Percentiles rank a stretch among this genome's conserved stretches.
Evolutionary conservation across 768 basidiomycete genomes (phyloP).

Genomic region (Myochromella boudieri): DNA sequence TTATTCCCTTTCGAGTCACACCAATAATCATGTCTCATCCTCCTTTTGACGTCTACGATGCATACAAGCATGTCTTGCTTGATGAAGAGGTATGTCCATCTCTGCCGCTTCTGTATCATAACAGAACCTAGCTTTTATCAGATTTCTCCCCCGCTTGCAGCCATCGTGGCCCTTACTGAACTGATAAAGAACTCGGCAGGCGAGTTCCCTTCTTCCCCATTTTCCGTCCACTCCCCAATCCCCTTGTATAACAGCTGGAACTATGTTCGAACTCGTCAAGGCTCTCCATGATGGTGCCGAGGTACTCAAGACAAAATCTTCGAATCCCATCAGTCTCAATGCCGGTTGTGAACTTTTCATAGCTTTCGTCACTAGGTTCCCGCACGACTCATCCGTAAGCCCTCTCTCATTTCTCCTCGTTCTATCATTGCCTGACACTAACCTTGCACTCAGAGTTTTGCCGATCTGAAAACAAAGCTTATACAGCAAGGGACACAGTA

Average conservation of each 20-base stretch:
- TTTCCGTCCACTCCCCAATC: neutral
- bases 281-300: slow-evolving; percentile 78
- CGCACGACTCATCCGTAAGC: slow-evolving; percentile 78
- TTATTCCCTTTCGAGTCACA: neutral
- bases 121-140: slow-evolving; percentile 25
- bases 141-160: slow-evolving; percentile 85
- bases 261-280: slow-evolving; percentile 90
- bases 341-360: slow-evolving; percentile 93
- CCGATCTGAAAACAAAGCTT: slow-evolving; percentile 79
- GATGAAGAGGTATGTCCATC: slow-evolving; percentile 59
- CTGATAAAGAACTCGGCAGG: slow-evolving; percentile 79
- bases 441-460: slow-evolving; percentile 61
- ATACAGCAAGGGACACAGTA: slow-evolving; percentile 80
- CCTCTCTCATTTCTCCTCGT: slow-evolving; percentile 12
- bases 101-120: neutral
- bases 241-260: slow-evolving; percentile 56
- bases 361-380: slow-evolving; percentile 82
- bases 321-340: slow-evolving; percentile 80
- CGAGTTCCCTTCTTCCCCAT: slow-evolving; percentile 29
- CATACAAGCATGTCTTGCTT: slow-evolving; percentile 61
- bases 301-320: slow-evolving; percentile 55
- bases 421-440: slow-evolving; percentile 13
- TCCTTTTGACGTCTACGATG: slow-evolving; percentile 37
- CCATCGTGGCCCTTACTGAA: slow-evolving; percentile 82
- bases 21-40: slow-evolving; percentile 8